Base-by-base conservation (phyloP, 495 filamentous ascomycete species). In the Aspergillus leporis region DNA sequence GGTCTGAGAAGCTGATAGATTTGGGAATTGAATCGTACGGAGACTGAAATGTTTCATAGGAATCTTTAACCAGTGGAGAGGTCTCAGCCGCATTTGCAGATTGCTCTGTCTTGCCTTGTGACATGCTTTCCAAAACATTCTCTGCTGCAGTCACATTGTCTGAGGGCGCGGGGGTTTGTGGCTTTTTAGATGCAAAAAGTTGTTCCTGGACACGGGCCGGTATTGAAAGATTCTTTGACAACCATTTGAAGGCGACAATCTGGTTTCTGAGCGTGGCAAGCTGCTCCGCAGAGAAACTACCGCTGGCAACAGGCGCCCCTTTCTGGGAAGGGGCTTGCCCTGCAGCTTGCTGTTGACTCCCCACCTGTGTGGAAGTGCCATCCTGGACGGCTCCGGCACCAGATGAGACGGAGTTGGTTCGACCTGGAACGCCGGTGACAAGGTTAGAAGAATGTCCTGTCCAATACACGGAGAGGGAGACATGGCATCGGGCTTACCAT, bases 221-320 rank as follows among this genome's bases (percentile, higher is more conserved):
- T 16, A 97, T 85, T 0, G 90, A 84, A 25, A 85, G 77, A 55
- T 94, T 94, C 71, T 91, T 94, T 12, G 87, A 85, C 1, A 96
- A 78, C 62, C 87, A 77, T 71, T 91, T 90, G 76, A 96, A 95
- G 6, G 90, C 90, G 61, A 83, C 72, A 45, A 96, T 93, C 68
- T 96, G 92, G 47, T 86, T 85, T 34, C 87, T 79, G 9, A 95
- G 80, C 2, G 84, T 84, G 28, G 77, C 75, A 38, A 95, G 72
- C 63, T 96, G 92, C 47, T 90, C 84, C 3, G 80, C 70, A 5
- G 88, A 84, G 64, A 94, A 92, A 48, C 81, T 74, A 10, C 79
- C 74, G 38, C 77, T 75, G 10, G 78, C 62, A 51, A 79, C 78
- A 8, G 70, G 69, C 8, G 67, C 58, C 38, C 63, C 67, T 57